These are phyloP conservation scores for Hymenoscyphus fraxineus DNA, from an alignment of 2,329 filamentous ascomycete species.

Conservation along the genomic window DNA sequence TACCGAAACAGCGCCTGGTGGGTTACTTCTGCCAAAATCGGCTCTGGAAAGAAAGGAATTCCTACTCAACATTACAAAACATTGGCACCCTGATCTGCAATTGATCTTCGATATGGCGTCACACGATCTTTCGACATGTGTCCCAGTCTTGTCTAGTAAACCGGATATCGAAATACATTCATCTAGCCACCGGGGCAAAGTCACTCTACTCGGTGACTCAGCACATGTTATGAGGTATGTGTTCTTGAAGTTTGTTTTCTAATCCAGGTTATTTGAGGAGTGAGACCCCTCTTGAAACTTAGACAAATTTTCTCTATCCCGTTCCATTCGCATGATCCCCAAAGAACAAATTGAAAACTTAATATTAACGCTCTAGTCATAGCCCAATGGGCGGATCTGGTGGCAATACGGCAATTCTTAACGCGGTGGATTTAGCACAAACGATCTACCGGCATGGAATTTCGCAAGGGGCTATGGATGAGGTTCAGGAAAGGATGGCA, in stretches of 20 bases:
- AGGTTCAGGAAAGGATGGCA: neutral
- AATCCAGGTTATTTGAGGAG: no score
- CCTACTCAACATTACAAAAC: neutral
- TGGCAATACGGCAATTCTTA: neutral
- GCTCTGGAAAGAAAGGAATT: neutral
- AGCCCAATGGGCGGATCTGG: neutral
- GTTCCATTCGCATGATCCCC: no score
- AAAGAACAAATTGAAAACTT: no score
- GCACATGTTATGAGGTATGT: constrained; percentile 1
- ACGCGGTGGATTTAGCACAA: constrained; percentile 1
- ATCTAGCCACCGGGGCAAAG: neutral
- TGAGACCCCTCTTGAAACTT: no score
- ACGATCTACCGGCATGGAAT: neutral
- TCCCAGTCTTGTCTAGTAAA: constrained; percentile 8
- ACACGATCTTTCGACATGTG: constrained; percentile 8
- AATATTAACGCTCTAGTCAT: no score
- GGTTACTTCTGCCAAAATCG: neutral
- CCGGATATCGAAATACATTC: neutral
- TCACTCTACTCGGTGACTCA: constrained; percentile 5
- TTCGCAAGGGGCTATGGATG: neutral
- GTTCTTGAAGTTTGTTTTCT: no score
- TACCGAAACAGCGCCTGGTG: neutral
- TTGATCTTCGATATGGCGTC: constrained; percentile 6
- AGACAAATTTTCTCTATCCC: no score
- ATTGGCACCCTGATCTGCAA: constrained; percentile 3